A percentile compares a stretch with the other conserved stretches of the same genome.
These are phyloP conservation scores for Fusarium sp. DNA, from an alignment of 2,329 filamentous ascomycete genomes.

Conservation along the genomic window DNA sequence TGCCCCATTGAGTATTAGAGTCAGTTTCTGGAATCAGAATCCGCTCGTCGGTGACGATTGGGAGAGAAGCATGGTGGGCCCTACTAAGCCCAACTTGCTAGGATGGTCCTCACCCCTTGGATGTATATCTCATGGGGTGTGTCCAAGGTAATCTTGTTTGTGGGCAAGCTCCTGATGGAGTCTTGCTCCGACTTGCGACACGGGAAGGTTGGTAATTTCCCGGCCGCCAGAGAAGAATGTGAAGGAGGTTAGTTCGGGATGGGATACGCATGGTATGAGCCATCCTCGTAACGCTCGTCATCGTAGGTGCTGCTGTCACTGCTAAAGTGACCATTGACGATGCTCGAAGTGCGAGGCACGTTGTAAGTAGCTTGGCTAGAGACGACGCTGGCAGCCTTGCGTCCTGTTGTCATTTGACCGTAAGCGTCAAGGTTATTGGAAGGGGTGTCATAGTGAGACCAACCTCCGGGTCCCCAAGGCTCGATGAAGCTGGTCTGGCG, in stretches of 20 bases:
- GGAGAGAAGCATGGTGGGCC: constrained; percentile 31
- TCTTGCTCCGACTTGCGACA: constrained; percentile 21
- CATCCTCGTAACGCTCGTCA: constrained; percentile 50
- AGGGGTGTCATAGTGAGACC: constrained; percentile 43
- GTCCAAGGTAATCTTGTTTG: constrained; percentile 15
- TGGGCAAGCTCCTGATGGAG: constrained; percentile 2
- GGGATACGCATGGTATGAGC: constrained; percentile 52
- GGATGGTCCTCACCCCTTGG: constrained; percentile 15
- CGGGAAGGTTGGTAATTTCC: constrained; percentile 5
- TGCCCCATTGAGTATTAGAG: constrained; percentile 32
- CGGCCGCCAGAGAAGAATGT: constrained; percentile 10
- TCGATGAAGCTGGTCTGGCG: constrained; percentile 52
- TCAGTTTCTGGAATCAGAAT: constrained; percentile 10
- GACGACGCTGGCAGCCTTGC: constrained; percentile 42
- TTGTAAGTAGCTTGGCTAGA: constrained; percentile 41
- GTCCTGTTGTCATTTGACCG: constrained; percentile 44
- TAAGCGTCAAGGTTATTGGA: constrained; percentile 44
- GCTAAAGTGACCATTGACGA: constrained; percentile 45
- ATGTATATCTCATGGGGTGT: constrained; percentile 11
- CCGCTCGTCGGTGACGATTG: constrained; percentile 37
- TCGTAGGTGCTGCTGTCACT: constrained; percentile 47
- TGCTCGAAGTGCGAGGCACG: constrained; percentile 47
- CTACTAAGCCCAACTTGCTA: constrained; percentile 36
- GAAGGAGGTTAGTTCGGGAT: constrained; percentile 47
- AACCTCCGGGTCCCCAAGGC: constrained; percentile 48